phyloP scores from a whole-genome alignment of 495 filamentous ascomycete species.

The Podospora tetraspora region DNA sequence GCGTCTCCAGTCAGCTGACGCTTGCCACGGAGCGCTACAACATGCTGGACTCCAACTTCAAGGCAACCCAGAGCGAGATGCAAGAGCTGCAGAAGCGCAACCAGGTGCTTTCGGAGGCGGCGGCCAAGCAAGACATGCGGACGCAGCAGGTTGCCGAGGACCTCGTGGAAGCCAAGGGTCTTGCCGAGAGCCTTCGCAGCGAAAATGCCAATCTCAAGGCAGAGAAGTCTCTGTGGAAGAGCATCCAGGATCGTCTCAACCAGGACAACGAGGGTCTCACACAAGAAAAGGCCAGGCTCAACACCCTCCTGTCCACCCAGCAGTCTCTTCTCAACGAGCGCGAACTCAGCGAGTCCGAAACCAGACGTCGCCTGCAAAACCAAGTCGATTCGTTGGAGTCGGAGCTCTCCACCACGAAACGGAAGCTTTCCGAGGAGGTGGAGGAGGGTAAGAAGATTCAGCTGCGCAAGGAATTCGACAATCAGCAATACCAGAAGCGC shows the following conservation, averaged over 20 bases:
- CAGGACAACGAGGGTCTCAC: slow-evolving; percentile 81
- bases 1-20: slow-evolving; percentile 72
- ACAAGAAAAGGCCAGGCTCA: slow-evolving; percentile 76
- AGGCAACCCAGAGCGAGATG: slow-evolving; percentile 77
- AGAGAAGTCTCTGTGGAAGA: slow-evolving; percentile 86
- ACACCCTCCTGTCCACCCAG: slow-evolving; percentile 68
- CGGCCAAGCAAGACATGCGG: slow-evolving; percentile 80
- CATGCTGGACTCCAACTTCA: slow-evolving; percentile 84
- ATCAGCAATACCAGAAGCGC: slow-evolving; percentile 74
- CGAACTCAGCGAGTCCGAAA: slow-evolving; percentile 78
- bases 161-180: slow-evolving; percentile 73
- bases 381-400: slow-evolving; percentile 71
- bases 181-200: slow-evolving; percentile 79
- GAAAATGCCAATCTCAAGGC: slow-evolving; percentile 91
- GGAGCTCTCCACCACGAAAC: slow-evolving; percentile 72
- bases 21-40: slow-evolving; percentile 78
- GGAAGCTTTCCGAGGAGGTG: slow-evolving; percentile 74
- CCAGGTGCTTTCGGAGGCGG: slow-evolving; percentile 67
- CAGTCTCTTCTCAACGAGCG: slow-evolving; percentile 87
- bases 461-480: slow-evolving; percentile 80
- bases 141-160: slow-evolving; percentile 93
- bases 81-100: slow-evolving; percentile 74
- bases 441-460: slow-evolving; percentile 76
- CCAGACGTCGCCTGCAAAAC: slow-evolving; percentile 66
- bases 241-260: slow-evolving; percentile 76